A percentile compares a stretch with the other conserved stretches of the same genome.
These are phyloP conservation scores for Neurospora pannonica DNA, from an alignment of 495 filamentous ascomycete species.

Conservation along the genomic window DNA sequence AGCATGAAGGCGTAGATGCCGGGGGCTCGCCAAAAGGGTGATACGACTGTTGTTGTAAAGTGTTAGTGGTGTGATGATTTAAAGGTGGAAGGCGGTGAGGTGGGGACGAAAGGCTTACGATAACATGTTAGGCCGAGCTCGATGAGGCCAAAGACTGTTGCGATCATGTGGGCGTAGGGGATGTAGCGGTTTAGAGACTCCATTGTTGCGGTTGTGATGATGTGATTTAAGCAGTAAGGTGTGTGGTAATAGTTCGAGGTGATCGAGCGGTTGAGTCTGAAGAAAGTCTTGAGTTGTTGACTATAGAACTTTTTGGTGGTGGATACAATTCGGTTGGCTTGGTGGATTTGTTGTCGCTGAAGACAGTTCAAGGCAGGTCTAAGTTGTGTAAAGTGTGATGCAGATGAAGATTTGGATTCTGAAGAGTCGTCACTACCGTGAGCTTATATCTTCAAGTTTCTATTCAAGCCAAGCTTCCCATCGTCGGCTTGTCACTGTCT, in stretches of 20 bases:
- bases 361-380: neutral
- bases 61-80: constrained; percentile 6
- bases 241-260: neutral
- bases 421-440: neutral
- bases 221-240: no score
- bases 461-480: neutral
- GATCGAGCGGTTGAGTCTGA: neutral
- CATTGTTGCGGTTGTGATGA: neutral
- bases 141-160: constrained; percentile 58
- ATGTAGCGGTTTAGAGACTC: constrained; percentile 30
- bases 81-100: neutral
- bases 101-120: constrained; percentile 38
- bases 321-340: neutral
- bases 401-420: neutral
- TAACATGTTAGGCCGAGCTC: constrained; percentile 65
- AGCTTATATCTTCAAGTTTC: neutral
- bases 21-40: constrained; percentile 27
- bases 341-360: neutral
- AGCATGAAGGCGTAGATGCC: constrained; percentile 58
- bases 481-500: neutral
- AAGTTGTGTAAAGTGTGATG: neutral
- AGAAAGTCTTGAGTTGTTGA: neutral
- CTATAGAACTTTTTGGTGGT: neutral
- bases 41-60: constrained; percentile 20
- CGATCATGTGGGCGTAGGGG: constrained; percentile 53